These are phyloP conservation scores for Cryptococcus depauperatus DNA, from an alignment of 1,284 basidiomycete species.

Conservation along the genomic window DNA sequence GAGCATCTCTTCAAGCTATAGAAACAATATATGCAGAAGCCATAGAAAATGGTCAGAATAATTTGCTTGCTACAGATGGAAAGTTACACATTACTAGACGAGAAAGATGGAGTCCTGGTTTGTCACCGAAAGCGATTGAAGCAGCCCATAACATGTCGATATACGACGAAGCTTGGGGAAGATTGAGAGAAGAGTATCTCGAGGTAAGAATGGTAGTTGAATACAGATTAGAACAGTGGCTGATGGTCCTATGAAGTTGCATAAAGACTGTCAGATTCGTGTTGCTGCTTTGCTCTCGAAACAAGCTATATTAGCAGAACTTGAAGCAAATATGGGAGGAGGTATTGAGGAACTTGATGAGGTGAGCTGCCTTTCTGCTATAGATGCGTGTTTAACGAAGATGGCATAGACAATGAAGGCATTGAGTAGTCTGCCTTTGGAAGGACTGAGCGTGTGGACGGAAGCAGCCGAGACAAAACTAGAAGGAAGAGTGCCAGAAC, in stretches of 20 bases:
- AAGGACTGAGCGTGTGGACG: conserved; percentile 40
- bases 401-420: conserved; percentile 34
- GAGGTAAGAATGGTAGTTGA: conserved; percentile 15
- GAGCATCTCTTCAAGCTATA: conserved; percentile 24
- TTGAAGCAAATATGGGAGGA: conserved; percentile 33
- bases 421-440: conserved; percentile 34
- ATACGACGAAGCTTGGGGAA: conserved; percentile 37
- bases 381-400: not conserved
- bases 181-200: conserved; percentile 36
- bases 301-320: conserved; percentile 26
- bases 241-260: conserved; percentile 16
- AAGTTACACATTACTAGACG: conserved; percentile 8
- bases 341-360: conserved; percentile 38
- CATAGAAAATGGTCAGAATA: conserved; percentile 14
- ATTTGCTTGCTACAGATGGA: conserved; percentile 7
- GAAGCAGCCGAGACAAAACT: conserved; percentile 20
- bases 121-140: conserved; percentile 32
- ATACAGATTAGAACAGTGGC: not conserved
- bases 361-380: conserved; percentile 18
- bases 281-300: conserved; percentile 33
- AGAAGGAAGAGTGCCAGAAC: conserved; percentile 12
- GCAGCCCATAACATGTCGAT: conserved; percentile 33
- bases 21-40: conserved; percentile 34
- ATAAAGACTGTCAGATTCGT: conserved; percentile 24
- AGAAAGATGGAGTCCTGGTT: conserved; percentile 41